phyloP scores from a whole-genome alignment of 805 yeast species.

The Cyberlindnera nakhonratchasimensis region DNA sequence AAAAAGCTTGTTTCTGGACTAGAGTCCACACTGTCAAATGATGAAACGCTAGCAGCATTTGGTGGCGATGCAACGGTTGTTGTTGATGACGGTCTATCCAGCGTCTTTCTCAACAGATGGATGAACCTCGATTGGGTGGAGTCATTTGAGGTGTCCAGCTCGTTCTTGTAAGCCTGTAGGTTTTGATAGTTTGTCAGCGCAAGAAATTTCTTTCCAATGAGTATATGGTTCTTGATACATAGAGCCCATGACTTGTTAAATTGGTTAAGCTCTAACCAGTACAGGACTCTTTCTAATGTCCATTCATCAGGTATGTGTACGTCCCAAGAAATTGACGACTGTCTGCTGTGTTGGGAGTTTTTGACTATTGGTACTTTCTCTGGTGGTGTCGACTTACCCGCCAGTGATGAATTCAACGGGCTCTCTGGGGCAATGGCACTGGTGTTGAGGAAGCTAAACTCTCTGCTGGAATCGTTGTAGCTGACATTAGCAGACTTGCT shows the following conservation, averaged over 20 bases:
- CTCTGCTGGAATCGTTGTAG: constrained; percentile 13
- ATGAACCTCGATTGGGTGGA: constrained; percentile 57
- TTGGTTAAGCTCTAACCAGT: constrained; percentile 65
- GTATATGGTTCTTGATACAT: constrained; percentile 52
- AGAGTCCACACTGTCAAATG: constrained; percentile 22
- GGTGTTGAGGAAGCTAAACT: constrained; percentile 28
- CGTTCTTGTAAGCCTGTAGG: constrained; percentile 39
- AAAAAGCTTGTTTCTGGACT: constrained; percentile 14
- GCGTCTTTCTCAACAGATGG: constrained; percentile 46
- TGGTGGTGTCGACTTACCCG: constrained; percentile 8
- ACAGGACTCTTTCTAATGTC: constrained; percentile 62
- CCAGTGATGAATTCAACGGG: constrained; percentile 8
- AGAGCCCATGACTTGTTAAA: constrained; percentile 76
- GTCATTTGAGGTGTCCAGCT: constrained; percentile 42
- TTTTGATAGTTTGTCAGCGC: constrained; percentile 66
- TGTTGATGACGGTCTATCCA: constrained; percentile 22
- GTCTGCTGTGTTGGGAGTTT: constrained; percentile 25
- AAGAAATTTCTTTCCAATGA: constrained; percentile 62
- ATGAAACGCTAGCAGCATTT: constrained; percentile 18
- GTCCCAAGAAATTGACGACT: constrained; percentile 41
- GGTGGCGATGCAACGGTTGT: constrained; percentile 21
- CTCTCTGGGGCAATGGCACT: constrained; percentile 14
- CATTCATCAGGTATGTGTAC: constrained; percentile 59
- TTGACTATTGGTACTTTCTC: constrained; percentile 4
- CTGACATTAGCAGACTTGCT: constrained; percentile 4